Base-by-base conservation (phyloP, 2,329 filamentous ascomycete genomes). In the Aspergillus japonicus region DNA sequence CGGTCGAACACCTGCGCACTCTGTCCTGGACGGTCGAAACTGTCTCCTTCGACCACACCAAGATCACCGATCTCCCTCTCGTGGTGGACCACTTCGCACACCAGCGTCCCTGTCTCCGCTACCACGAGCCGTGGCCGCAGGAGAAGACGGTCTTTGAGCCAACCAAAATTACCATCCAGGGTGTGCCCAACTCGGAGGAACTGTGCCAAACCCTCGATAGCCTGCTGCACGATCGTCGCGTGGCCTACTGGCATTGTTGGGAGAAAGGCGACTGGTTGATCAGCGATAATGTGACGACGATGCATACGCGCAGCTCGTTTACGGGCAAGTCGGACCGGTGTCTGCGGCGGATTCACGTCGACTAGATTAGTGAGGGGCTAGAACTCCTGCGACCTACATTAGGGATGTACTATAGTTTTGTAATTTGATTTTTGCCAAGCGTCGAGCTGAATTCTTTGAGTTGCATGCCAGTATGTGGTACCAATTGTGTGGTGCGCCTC, bases 201-300 rank as follows among this genome's bases (percentile, higher is more conserved):
- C 64, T 75, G 12, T 57, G 56, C n/a, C 29, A 24, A 14, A 31
- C 39, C 0, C 66, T 85, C 2, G 76, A 81, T 54, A 67, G 68
- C 0, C 68, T 81, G 0, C 68, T 83, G 1, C 81, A 84, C 57
- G 83, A 85, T 62, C 74, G 80, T 5, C 75, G 83, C 0, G 78
- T 84, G 0, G 80, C 78, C 7, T 75, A 83, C 42, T 80, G 81
- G 56, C 81, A 83, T 57, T 68, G 75, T 5, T 86, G 83, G 83
- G 78, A 85, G 55, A 78, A 82, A 70, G 83, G 83, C 0, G 84
- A 86, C 64, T 50, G 86, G 42, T 62, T 86, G 1, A 69, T 86
- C 5, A 84, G 74, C 60, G 83, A 85, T 62, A 85, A 85, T 47
- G 66, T 63, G 6, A 64, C 66, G 2, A 71, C 58, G 59, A 51